A percentile compares a stretch with the other conserved stretches of the same genome.
Evolutionary conservation across 1,284 basidiomycete genomes (phyloP).

Genomic region (Apiotrichum mycotoxinovorans): DNA sequence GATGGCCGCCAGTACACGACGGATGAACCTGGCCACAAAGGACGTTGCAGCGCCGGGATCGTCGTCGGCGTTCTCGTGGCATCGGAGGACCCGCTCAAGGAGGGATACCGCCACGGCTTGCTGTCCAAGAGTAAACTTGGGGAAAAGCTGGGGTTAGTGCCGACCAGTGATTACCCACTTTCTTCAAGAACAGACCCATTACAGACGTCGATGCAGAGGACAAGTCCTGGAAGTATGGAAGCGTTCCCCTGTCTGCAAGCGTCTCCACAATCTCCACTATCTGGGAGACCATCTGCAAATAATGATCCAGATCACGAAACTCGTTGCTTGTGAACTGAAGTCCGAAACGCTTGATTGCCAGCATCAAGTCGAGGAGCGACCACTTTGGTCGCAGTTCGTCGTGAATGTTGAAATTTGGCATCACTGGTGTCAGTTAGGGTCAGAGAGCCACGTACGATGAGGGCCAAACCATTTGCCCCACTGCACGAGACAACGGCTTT

Average conservation of each 20-base stretch:
- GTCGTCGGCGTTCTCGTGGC: constrained; percentile 16
- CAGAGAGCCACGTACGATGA: too few species aligned
- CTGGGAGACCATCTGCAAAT: not conserved
- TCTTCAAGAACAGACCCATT: not conserved
- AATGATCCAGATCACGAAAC: not conserved
- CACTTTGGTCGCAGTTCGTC: constrained; percentile 3
- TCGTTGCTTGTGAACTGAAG: not conserved
- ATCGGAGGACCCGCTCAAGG: constrained; percentile 21
- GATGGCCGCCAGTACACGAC: constrained; percentile 22
- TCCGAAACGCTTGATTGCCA: constrained; percentile 1
- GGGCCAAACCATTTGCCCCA: constrained; percentile 1
- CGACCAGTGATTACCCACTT: not conserved
- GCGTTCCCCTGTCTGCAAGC: not conserved
- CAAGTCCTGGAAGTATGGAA: not conserved
- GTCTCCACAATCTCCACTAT: not conserved
- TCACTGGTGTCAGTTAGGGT: not conserved
- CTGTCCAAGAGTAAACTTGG: constrained; percentile 6
- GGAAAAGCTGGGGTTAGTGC: not conserved
- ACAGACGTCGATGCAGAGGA: not conserved
- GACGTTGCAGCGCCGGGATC: constrained; percentile 23
- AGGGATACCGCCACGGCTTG: constrained; percentile 25
- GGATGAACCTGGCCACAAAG: constrained; percentile 27
- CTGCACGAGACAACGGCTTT: not conserved
- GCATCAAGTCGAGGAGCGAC: constrained; percentile 1
- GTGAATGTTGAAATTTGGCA: not conserved